A percentile compares a stretch with the other conserved stretches of the same genome.
Conservation (phyloP, 306 rosid genomes). For the Carpinus fangiana region DNA sequence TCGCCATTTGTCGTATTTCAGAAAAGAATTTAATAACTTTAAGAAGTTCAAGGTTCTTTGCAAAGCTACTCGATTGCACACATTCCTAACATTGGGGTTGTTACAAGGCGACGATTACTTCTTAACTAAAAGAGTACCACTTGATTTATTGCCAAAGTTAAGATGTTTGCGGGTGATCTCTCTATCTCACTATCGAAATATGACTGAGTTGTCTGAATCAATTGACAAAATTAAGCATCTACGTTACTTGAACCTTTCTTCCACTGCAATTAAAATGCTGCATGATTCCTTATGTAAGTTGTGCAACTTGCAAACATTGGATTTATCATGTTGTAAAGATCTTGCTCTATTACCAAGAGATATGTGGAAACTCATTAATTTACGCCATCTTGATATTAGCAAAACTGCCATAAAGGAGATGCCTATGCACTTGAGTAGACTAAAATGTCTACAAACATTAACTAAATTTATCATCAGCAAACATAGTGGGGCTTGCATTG, state of each 20-base stretch:
- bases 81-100: neutral
- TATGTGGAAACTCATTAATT: conserved; percentile 22
- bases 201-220: no score
- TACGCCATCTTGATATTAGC: neutral
- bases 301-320: conserved; percentile 21
- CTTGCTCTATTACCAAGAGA: conserved; percentile 7
- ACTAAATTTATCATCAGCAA: no score
- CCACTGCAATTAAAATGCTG: neutral
- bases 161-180: neutral
- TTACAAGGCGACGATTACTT: rapidly evolving
- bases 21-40: no score
- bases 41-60: no score
- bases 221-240: no score
- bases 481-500: no score
- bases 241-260: no score
- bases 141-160: neutral
- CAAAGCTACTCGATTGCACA: no score
- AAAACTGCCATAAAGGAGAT: neutral
- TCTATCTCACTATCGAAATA: no score
- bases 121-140: no score
- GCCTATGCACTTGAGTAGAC: neutral
- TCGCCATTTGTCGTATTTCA: neutral
- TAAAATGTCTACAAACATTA: no score
- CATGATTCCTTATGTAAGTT: conserved; percentile 12
- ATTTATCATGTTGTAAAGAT: neutral